These are phyloP conservation scores for Geoglossum glabrum DNA, from an alignment of 495 filamentous ascomycete species.

Conservation along the genomic window DNA sequence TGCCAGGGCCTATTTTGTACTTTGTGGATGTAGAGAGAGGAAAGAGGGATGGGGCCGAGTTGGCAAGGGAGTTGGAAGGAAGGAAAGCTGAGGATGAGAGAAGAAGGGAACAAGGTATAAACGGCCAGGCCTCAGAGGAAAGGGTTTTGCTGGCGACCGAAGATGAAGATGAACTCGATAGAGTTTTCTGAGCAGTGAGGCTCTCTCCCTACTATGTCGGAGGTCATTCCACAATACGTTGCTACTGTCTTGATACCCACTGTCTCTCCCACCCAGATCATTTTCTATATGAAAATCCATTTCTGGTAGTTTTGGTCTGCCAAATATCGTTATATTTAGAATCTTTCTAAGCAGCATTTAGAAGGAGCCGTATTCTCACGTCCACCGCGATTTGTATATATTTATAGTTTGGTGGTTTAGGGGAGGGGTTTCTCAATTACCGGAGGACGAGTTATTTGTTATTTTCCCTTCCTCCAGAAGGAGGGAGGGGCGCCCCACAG, in stretches of 20 bases:
- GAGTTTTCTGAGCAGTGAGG: neutral
- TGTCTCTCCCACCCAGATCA: neutral
- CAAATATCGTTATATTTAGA: too few relatives aligned
- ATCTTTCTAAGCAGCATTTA: neutral
- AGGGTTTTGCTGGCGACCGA: neutral
- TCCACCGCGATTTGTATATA: too few relatives aligned
- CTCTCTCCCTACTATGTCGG: neutral
- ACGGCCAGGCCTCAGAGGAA: neutral
- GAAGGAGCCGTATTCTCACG: neutral
- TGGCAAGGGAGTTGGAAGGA: conserved; percentile 44
- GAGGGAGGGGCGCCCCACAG: too few relatives aligned
- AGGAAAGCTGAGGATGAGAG: neutral
- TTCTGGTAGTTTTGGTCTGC: too few relatives aligned
- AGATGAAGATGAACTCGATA: neutral
- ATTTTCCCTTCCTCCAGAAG: too few relatives aligned
- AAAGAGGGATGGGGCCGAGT: conserved; percentile 49
- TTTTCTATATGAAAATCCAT: too few relatives aligned
- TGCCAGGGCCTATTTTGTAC: conserved; percentile 68
- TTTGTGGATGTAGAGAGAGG: conserved; percentile 82
- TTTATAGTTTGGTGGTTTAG: too few relatives aligned
- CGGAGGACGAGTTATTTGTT: too few relatives aligned
- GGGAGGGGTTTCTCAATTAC: too few relatives aligned
- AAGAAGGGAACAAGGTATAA: neutral
- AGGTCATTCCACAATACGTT: neutral
- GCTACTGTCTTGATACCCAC: neutral